Base-by-base conservation (phyloP, 2,329 filamentous ascomycete species). In the Calonectria henricotiae region DNA sequence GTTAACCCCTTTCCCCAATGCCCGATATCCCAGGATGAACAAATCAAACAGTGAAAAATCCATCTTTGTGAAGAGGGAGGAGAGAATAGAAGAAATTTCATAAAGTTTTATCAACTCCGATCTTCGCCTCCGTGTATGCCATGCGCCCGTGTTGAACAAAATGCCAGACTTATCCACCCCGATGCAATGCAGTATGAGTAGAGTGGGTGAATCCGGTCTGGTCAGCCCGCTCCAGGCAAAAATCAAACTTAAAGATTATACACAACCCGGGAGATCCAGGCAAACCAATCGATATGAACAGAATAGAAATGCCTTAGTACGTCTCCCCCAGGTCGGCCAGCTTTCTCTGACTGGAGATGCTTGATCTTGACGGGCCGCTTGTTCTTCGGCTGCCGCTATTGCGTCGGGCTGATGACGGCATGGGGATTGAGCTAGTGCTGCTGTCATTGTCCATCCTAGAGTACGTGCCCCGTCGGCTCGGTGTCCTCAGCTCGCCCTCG, bases 391-490 rank as follows among this genome's bases (percentile, higher is more conserved):
- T 80, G 58, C 80, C 82, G 69, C 86, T 88, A 72, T 85, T 84
- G 70, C 87, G 82, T 68, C 86, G 81, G 20, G 71, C 69, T 51
- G 81, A 75, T 51, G 81, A 75, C 3, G 87, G 85, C 76, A 85
- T 81, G 11, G 87, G 87, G 20, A 89, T 87, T 20, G 79, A 81
- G 74, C 84, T 88, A 11, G 84, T 75, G 20, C 75, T 79, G 23
- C 78, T 80, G 12, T 87, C 85, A 27, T 80, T 71, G 54, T 88
- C 87, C 37, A 83, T 80, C 70, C 85, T 86, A 49, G 85, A 86
- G 72, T 86, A 89, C 2, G 86, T 89, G 7, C 87, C 86, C 23
- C 87, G 83, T 55, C 89, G 85, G 77, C 87, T 90, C 1, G 89
- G 87, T n/a, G 87, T 89, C 32, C 85, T 83, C 35, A 82, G 77